Conservation (phyloP, 208 protist species). For the Angomonas ambiguus region DNA sequence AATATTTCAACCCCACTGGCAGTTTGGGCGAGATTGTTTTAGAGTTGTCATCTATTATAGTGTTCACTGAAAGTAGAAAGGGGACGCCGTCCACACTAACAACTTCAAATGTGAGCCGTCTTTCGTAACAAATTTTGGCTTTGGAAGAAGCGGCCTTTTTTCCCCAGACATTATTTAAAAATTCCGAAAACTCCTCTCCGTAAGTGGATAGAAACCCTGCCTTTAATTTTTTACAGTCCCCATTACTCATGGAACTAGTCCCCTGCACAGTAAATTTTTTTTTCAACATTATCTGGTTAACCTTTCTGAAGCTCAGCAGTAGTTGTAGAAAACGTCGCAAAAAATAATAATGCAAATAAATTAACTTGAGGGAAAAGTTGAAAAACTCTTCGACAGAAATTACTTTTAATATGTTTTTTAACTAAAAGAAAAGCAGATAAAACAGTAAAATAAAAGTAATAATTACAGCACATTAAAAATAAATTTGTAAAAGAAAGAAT, state of each 20-base stretch:
- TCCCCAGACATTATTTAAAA: slow-evolving; percentile 43
- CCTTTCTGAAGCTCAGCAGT: not conserved
- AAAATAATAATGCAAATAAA: slow-evolving; percentile 7
- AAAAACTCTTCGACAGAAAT: no score
- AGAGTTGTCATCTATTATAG: slow-evolving; percentile 28
- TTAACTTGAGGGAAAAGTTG: no score
- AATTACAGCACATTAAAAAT: no score
- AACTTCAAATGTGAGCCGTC: slow-evolving; percentile 29
- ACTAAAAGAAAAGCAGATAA: no score
- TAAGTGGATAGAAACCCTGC: slow-evolving; percentile 25
- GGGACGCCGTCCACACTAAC: slow-evolving; percentile 55
- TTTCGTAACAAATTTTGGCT: slow-evolving; percentile 35
- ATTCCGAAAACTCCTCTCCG: slow-evolving; percentile 29
- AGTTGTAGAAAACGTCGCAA: not conserved
- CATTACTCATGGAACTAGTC: slow-evolving; percentile 34
- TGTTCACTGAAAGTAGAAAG: slow-evolving; percentile 39
- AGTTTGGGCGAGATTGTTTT: slow-evolving; percentile 13
- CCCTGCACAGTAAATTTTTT: slow-evolving; percentile 59
- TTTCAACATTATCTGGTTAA: slow-evolving; percentile 53
- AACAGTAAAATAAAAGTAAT: no score
- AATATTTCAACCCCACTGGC: slow-evolving; percentile 3
- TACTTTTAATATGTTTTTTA: no score
- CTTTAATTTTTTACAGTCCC: slow-evolving; percentile 47
- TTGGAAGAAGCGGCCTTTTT: slow-evolving; percentile 44
- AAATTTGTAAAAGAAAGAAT: no score